Evolutionary conservation across 2,329 filamentous ascomycete species (phyloP).

Genomic region (Juglanconis sp.): DNA sequence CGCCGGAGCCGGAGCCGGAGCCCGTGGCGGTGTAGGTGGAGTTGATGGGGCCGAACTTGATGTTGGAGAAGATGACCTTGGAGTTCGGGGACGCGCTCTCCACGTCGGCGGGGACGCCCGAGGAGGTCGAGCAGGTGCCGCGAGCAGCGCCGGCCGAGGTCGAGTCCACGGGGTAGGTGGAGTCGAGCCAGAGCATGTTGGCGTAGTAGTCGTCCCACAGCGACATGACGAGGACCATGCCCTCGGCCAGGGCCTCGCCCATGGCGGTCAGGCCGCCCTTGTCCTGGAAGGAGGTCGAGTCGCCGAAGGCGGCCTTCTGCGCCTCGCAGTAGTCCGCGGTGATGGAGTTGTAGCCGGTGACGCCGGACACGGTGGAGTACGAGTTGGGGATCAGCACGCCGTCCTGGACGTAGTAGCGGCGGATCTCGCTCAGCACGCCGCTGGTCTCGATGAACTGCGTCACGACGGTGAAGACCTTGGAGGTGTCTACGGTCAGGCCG

Average conservation of each 20-base stretch:
- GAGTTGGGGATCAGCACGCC: slow-evolving; percentile 56
- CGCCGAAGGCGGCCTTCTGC: slow-evolving; percentile 57
- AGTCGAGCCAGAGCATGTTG: slow-evolving; percentile 75
- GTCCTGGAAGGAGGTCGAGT: slow-evolving; percentile 48
- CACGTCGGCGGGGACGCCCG: slow-evolving; percentile 49
- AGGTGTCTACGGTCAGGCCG: slow-evolving; percentile 57
- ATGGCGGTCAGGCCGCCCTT: slow-evolving; percentile 59
- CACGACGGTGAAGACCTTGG: slow-evolving; percentile 59
- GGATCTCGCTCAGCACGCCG: slow-evolving; percentile 58
- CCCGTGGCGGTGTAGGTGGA: slow-evolving; percentile 40
- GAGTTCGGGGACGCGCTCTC: slow-evolving; percentile 44
- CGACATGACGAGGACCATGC: slow-evolving; percentile 49
- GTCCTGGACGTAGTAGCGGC: slow-evolving; percentile 63
- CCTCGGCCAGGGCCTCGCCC: slow-evolving; percentile 39
- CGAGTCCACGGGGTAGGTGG: slow-evolving; percentile 53
- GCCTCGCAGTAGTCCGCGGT: slow-evolving; percentile 55
- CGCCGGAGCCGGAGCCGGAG: neutral
- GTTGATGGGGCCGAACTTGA: slow-evolving; percentile 54
- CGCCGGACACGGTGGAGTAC: slow-evolving; percentile 35
- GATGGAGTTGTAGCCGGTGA: slow-evolving; percentile 43
- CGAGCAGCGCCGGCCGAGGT: slow-evolving; percentile 47
- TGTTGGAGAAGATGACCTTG: slow-evolving; percentile 56
- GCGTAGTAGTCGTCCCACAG: slow-evolving; percentile 64
- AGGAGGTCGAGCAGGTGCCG: slow-evolving; percentile 50
- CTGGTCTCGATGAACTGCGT: slow-evolving; percentile 57